These are phyloP conservation scores for Vitis riparia DNA, from an alignment of 164 flowering plant genomes.

Conservation along the genomic window DNA sequence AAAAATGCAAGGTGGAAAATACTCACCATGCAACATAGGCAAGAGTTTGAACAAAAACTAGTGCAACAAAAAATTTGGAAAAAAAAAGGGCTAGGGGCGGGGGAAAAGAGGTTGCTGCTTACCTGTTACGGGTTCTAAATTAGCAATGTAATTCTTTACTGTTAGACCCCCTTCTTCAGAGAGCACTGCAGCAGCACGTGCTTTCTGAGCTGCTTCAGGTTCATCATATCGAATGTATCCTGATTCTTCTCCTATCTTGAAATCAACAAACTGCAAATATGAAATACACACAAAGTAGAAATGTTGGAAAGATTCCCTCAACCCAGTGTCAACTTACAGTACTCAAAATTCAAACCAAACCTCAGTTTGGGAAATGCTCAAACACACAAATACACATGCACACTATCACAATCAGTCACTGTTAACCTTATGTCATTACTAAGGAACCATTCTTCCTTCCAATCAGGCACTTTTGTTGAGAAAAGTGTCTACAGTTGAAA, in stretches of 20 bases:
- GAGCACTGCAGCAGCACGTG: conserved; percentile 89
- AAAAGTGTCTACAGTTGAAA: too few relatives aligned
- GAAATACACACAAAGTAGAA: neutral
- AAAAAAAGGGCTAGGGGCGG: neutral
- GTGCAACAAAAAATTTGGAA: too few relatives aligned
- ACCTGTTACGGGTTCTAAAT: conserved; percentile 85
- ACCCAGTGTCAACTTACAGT: too few relatives aligned
- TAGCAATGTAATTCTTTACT: conserved; percentile 72
- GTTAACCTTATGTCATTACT: too few relatives aligned
- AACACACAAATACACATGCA: too few relatives aligned
- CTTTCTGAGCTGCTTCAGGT: conserved; percentile 81
- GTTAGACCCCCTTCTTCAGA: conserved; percentile 67
- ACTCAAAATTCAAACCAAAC: too few relatives aligned
- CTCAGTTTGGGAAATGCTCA: too few relatives aligned
- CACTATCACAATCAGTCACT: too few relatives aligned
- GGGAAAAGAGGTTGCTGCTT: conserved; percentile 12
- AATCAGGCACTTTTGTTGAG: too few relatives aligned
- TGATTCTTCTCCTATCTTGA: conserved; percentile 69
- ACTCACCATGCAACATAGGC: neutral
- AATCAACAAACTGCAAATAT: conserved; percentile 70
- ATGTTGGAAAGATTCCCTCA: neutral
- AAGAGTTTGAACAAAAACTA: neutral
- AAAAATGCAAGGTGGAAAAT: too few relatives aligned
- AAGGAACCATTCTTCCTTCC: too few relatives aligned
- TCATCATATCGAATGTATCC: conserved; percentile 85